Percentiles rank a stretch among this genome's conserved stretches.
These are phyloP conservation scores for Neoboletus brunneissimus DNA, from an alignment of 768 basidiomycete genomes.

Conservation along the genomic window DNA sequence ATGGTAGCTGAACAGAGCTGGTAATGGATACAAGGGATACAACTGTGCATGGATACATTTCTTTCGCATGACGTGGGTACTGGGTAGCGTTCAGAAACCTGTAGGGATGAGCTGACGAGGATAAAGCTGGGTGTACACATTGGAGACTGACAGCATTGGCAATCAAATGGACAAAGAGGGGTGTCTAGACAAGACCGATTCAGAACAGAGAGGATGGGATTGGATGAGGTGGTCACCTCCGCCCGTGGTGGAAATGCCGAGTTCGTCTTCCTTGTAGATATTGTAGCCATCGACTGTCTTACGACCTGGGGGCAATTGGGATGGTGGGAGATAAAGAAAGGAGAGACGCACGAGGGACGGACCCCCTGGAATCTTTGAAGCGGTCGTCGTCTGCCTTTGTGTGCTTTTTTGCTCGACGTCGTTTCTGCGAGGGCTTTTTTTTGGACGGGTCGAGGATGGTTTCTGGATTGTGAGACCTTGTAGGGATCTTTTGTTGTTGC, in stretches of 20 bases:
- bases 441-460: slow-evolving; percentile 66
- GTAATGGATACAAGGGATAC: neutral
- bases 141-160: slow-evolving; percentile 70
- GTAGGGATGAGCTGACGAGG: neutral
- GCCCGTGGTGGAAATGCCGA: slow-evolving; percentile 62
- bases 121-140: neutral
- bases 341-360: slow-evolving; percentile 56
- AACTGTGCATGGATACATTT: neutral
- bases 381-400: slow-evolving; percentile 38
- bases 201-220: slow-evolving; percentile 10
- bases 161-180: slow-evolving; percentile 84
- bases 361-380: slow-evolving; percentile 77
- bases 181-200: slow-evolving; percentile 54
- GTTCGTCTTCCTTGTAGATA: slow-evolving; percentile 81
- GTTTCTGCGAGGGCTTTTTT: slow-evolving; percentile 32
- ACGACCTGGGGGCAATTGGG: slow-evolving; percentile 47
- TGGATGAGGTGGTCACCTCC: slow-evolving; percentile 55
- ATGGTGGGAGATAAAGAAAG: slow-evolving; percentile 9
- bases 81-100: slow-evolving; percentile 26
- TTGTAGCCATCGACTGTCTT: slow-evolving; percentile 78
- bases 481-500: neutral
- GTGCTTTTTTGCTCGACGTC: slow-evolving; percentile 28
- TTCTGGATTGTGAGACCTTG: slow-evolving; percentile 38
- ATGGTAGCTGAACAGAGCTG: neutral
- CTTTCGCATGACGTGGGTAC: neutral